These are phyloP conservation scores for Stevia rebaudiana DNA, from an alignment of 140 eudicot genomes.

Conservation along the genomic window DNA sequence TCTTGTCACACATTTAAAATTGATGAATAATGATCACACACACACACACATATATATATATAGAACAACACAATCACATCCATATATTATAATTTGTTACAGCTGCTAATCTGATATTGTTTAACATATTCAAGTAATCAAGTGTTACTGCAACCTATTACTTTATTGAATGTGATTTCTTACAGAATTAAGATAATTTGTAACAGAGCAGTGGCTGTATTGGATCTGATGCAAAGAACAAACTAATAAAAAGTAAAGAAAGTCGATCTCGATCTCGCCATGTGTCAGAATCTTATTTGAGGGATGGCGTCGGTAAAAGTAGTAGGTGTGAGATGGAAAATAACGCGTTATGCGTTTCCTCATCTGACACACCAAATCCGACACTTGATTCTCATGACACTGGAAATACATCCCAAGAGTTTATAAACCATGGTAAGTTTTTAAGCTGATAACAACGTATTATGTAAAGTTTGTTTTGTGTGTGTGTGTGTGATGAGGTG, in stretches of 20 bases:
- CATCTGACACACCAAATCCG: constrained; percentile 31
- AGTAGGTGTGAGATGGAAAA: constrained; percentile 47
- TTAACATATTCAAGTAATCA: background rate
- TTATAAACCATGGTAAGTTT: constrained; percentile 64
- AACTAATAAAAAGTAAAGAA: constrained; percentile 26
- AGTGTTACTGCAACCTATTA: background rate
- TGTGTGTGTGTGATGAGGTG: background rate
- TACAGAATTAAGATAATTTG: constrained; percentile 31
- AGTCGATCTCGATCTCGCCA: constrained; percentile 17
- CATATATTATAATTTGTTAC: background rate
- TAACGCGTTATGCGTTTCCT: constrained; percentile 39
- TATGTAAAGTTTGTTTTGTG: background rate
- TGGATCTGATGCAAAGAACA: constrained; percentile 42
- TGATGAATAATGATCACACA: too few relatives aligned
- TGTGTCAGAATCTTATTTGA: constrained; percentile 20
- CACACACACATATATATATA: too few relatives aligned
- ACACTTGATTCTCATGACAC: constrained; percentile 37
- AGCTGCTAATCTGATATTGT: background rate
- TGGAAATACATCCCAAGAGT: constrained; percentile 37
- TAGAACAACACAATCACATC: background rate
- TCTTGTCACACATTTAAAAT: background rate
- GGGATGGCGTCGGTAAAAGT: constrained; percentile 39
- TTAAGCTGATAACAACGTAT: background rate
- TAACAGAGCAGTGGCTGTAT: constrained; percentile 90
- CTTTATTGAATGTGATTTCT: constrained; percentile 28